Evolutionary conservation across 495 filamentous ascomycete species (phyloP).

Genomic region (Xylaria curta): DNA sequence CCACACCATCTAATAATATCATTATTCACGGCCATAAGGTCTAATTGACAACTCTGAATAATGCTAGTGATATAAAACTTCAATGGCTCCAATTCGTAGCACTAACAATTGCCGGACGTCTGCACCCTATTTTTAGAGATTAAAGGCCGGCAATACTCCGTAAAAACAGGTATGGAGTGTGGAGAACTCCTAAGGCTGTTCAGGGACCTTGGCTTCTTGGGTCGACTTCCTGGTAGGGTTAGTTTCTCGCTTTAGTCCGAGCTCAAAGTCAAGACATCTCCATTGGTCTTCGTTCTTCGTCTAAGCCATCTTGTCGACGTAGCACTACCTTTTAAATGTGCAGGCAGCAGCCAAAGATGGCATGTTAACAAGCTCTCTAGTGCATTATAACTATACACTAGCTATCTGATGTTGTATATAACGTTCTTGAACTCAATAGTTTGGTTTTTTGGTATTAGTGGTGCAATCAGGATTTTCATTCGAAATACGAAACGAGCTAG

Average conservation of each 20-base stretch:
- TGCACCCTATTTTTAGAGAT: constrained; percentile 21
- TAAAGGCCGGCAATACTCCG: constrained; percentile 5
- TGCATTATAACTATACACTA: background rate
- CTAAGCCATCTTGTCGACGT: background rate
- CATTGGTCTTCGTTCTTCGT: background rate
- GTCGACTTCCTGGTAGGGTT: background rate
- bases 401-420: background rate
- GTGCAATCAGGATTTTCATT: background rate
- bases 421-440: background rate
- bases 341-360: background rate
- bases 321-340: background rate
- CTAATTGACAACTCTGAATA: background rate
- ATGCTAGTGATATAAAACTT: background rate
- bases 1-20: no score
- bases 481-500: background rate
- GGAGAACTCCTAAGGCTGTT: background rate
- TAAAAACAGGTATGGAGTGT: background rate
- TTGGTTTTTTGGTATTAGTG: background rate
- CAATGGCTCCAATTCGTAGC: background rate
- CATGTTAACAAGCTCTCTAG: background rate
- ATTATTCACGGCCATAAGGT: no score
- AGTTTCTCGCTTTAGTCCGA: background rate
- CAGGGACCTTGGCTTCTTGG: background rate
- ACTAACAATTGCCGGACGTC: constrained; percentile 1
- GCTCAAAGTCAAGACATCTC: background rate